Evolutionary conservation across 2,329 filamentous ascomycete genomes (phyloP).

Genomic region (Trichocomaceae sp.): DNA sequence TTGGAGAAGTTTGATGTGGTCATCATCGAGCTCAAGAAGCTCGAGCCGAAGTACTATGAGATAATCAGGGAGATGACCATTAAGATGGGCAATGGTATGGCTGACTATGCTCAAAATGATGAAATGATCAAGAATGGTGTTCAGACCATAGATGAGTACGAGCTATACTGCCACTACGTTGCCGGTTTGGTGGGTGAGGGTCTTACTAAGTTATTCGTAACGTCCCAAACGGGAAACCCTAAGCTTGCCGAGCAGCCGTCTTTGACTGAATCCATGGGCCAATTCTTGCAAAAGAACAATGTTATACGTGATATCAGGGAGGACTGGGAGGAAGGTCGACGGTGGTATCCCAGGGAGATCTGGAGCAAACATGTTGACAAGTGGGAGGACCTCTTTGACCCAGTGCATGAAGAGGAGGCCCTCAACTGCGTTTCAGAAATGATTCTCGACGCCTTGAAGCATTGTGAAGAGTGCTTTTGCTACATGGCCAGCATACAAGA

Average conservation of each 20-base stretch:
- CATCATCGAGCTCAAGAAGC: constrained; percentile 75
- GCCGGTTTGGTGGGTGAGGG: constrained; percentile 96
- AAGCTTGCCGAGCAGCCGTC: constrained; percentile 69
- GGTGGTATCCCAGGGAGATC: constrained; percentile 93
- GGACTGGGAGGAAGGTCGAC: constrained; percentile 77
- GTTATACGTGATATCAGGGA: constrained; percentile 94
- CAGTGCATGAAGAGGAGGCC: constrained; percentile 67
- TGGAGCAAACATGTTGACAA: constrained; percentile 91
- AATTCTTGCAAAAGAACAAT: constrained; percentile 97
- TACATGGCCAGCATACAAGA: constrained; percentile 93
- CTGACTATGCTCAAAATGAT: constrained; percentile 81
- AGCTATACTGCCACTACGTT: constrained; percentile 96
- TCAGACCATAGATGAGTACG: constrained; percentile 78
- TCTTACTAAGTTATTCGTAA: constrained; percentile 81
- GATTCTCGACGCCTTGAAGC: constrained; percentile 80
- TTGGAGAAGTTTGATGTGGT: constrained; percentile 88
- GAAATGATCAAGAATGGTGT: constrained; percentile 74
- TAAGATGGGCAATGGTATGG: constrained; percentile 98
- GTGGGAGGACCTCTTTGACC: constrained; percentile 84
- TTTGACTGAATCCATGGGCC: constrained; percentile 90
- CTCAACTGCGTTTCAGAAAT: constrained; percentile 85
- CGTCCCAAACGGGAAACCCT: constrained; percentile 77
- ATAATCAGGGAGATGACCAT: constrained; percentile 90
- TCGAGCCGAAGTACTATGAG: constrained; percentile 73
- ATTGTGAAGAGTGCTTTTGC: constrained; percentile 86